Evolutionary conservation across 208 protist genomes (phyloP), one percentile per base, ranked within the genome.

Genomic region (Naegleria lovaniensis): DNA sequence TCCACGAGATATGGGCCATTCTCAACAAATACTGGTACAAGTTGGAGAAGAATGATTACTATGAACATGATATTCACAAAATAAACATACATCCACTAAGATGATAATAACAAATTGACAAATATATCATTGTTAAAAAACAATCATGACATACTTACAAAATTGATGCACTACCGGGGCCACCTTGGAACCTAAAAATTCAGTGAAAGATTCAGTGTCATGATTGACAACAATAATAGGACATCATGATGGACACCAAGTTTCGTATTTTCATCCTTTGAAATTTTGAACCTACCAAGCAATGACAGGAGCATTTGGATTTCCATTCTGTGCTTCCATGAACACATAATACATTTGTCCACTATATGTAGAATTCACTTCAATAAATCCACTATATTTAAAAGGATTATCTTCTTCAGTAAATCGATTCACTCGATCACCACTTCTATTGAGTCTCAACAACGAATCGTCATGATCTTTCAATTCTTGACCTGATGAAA

Each of bases 141-240:
- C n/a, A n/a, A 48, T 48, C 43, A 7, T 48, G 43, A 9, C 43
- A n/a, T n/a, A 67, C 11, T 67, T 29, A 15, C 11, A 67, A 67
- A 29, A 29, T 29, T 16, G 94, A 95, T 90, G 94, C 95, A 93
- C 95, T 97, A 76, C 97, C 97, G 4, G 97, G 96, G n/a, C 97
- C 97, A 75, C 97, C 97, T 29, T 95, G 96, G 91, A 98, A 93
- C 96, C 96, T 98, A 52, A 98, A 43, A 36, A 98, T 51, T 29
- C 4, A 67, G 11, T 4, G 19, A 29, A 15, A 67, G 19, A n/a
- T n/a, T n/a, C n/a, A 67, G 22, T 67, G 11, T 67, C 55, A 67
- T 67, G 6, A 67, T 67, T 19, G 9, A 58, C 51, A 58, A 19
- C 15, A 19, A 19, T 5, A 4, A 67, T 48, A 9, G 43, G 43